Percentiles rank a stretch among this genome's conserved stretches.
phyloP scores from a whole-genome alignment of 2,329 filamentous ascomycete species.

The Chaetomium globosum region DNA sequence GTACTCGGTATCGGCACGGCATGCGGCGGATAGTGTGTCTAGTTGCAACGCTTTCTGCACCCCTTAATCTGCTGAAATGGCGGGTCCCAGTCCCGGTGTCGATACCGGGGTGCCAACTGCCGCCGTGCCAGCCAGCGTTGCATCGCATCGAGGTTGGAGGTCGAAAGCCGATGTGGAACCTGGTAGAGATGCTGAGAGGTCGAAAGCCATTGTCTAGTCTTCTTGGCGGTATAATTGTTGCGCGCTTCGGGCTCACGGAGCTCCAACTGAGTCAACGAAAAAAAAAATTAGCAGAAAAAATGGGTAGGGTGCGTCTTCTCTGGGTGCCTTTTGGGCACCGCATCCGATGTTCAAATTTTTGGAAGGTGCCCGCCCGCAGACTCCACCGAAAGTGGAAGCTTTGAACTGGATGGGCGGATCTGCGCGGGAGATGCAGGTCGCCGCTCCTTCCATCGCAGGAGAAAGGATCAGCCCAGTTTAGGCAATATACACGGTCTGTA shows the following conservation, averaged over 20 bases:
- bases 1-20: conserved; percentile 11
- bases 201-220: neutral
- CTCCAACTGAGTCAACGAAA: conserved; percentile 2
- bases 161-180: conserved; percentile 8
- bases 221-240: conserved; percentile 11
- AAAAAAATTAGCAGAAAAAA: neutral
- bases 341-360: neutral
- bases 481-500: neutral
- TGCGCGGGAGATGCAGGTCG: conserved; percentile 5
- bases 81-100: conserved; percentile 4
- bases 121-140: conserved; percentile 15
- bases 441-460: neutral
- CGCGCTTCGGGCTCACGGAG: neutral
- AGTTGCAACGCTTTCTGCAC: conserved; percentile 21
- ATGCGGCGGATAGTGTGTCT: conserved; percentile 2
- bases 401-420: neutral
- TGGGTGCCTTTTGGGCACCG: neutral
- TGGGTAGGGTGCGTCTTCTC: neutral
- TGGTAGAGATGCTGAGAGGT: neutral
- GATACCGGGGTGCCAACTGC: conserved; percentile 19
- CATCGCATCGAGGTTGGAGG: conserved; percentile 15
- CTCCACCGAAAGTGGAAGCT: conserved; percentile 11
- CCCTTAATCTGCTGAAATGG: conserved; percentile 22
- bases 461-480: conserved; percentile 11
- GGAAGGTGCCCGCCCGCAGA: conserved; percentile 5